Evolutionary conservation across 306 rosid species (phyloP), one percentile per base, ranked within the genome.

Genomic region (Alnus rubra): DNA sequence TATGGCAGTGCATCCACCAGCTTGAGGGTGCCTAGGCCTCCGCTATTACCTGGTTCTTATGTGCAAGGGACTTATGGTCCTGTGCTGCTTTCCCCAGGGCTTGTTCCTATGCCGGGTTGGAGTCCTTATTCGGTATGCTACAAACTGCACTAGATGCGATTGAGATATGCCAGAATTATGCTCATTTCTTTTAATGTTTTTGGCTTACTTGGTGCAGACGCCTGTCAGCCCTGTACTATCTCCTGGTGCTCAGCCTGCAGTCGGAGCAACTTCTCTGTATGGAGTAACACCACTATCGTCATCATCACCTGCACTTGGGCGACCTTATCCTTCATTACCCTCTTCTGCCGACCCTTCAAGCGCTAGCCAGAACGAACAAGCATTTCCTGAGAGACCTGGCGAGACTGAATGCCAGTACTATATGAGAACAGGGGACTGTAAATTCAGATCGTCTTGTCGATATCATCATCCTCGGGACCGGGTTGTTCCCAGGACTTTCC

Each of bases 311-410:
- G 84, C 80, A 71, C 90, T 19, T 84, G 75, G 76, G 91, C 93
- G 90, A 84, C 74, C 85, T 4, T 90, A 82, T 79, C 98, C 86
- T 9, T 77, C 92, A 80, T 74, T 86, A 56, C 92, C 89, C 73
- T 82, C 96, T 52, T 81, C 86, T 48, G 78, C 83, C 81, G 97
- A 89, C 80, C 88, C 87, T 74, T 84, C 91, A 18, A 81, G 90
- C 49, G 71, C 85, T 81, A 82, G 84, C 87, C 97, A 87, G 82
- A 94, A 85, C 86, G 98, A 96, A 81, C 87, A 77, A 19, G 71
- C 89, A 44, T 89, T 80, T 85, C 99, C 99, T 1, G 94, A 96
- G 75, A 91, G 99, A 86, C 99, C 98, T 47, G 98, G 94, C 39
- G 97, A 96, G 77, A 92, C 86, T 54, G 98, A 93, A 72, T 96